Evolutionary conservation across 108 stramenopile species (phyloP), one percentile per base, ranked within the genome.

Genomic region (Conticribra guillardii): DNA sequence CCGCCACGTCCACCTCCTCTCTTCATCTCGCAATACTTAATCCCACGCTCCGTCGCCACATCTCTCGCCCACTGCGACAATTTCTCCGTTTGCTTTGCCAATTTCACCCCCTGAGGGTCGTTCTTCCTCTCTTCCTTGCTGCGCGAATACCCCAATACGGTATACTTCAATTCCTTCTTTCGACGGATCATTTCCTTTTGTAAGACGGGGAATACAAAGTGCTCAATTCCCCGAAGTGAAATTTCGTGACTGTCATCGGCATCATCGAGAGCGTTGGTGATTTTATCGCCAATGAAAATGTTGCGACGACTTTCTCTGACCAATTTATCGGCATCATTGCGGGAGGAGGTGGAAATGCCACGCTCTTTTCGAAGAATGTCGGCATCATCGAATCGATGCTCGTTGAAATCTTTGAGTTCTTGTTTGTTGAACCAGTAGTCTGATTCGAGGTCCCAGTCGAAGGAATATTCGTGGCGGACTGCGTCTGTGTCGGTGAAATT

Each of bases 361-460:
- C 71, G 61, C 37, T 73, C 71, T 31, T 63, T 62, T 5, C 71
- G 71, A 16, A 73, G 34, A 22, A 61, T 61, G 30, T 73, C 61
- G 62, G 71, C 71, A n/a, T 73, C 71, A 32, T 73, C 61, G 62
- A 63, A 73, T 1, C 71, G 61, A 14, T 32, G 27, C 32, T 73
- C 71, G 28, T 55, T 64, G 45, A 73, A 54, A 9, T 11, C n/a
- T 31, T 73, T 73, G 3, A 73, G 52, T 24, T 73, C 71, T 18
- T 0, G 50, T 14, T 49, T 21, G 52, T 24, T 45, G 37, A 34
- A 73, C 71, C 71, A 73, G 32, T 62, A 55, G 1, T 19, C 53
- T 27, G 29, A 17, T 44, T 73, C 71, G 19, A 73, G 33, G 15
- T 32, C 48, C 71, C 71, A 73, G 71, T 73, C 61, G 62, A 73